Base-by-base conservation (phyloP, 805 yeast genomes). In the Debaryomyces castellii region DNA sequence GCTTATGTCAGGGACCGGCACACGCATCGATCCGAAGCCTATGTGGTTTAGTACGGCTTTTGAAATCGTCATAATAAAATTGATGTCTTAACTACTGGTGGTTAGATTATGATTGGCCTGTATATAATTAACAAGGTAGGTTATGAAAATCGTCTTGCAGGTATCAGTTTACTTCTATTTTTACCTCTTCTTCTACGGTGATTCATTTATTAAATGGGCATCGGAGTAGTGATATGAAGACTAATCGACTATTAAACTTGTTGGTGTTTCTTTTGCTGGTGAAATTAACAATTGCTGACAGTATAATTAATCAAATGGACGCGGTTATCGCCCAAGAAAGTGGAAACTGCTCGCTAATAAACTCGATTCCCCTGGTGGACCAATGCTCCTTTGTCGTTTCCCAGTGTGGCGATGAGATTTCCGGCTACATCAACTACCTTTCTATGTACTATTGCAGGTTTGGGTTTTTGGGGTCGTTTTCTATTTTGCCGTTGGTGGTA, bases 341-440 rank as follows among this genome's bases (percentile, higher is more conserved):
- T 25, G 23, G 25, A 5, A 46, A 44, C 4, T 51, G 54, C 39
- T 38, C 42, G 16, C 34, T 41, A 23, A 40, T 51, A n/a, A 17
- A 32, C 7, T n/a, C 36, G 5, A 35, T 33, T 11, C 48, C 54
- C 3, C 22, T 9, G n/a, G 42, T 41, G 9, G 65, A 73, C 27
- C 65, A 66, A 45, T 77, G 82, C 49, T 52, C 53, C 25, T 74
- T 60, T 48, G 68, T 72, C n/a, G 47, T 34, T 11, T 54, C 55
- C 4, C 43, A 67, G 43, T 74, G 81, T 57, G 45, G 46, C 17
- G 49, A 49, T 10, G 64, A 54, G 6, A 54, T 60, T 5, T 54
- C 66, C 9, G 78, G 80, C 1, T 34, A 51, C 5, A 38, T 75
- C 49, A 60, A 74, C 53, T 77, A 74, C 50, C 48, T 76, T 21